A percentile compares a stretch with the other conserved stretches of the same genome.
phyloP scores from a whole-genome alignment of 2,329 filamentous ascomycete genomes.

The Chaetothyriales sp. region DNA sequence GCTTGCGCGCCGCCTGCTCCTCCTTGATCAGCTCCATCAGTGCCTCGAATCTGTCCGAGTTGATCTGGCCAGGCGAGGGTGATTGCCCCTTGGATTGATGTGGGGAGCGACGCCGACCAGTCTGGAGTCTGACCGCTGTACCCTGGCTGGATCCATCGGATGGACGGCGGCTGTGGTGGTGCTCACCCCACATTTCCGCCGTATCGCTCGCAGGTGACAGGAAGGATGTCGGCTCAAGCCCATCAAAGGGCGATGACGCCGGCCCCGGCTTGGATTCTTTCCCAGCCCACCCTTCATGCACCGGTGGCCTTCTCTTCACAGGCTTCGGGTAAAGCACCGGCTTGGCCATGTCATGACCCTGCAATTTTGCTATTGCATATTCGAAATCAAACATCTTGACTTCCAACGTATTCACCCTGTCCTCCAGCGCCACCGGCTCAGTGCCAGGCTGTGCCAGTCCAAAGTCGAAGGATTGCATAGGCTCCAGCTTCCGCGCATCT shows the following conservation, averaged over 20 bases:
- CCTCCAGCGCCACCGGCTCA: constrained; percentile 30
- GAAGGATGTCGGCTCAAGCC: constrained; percentile 10
- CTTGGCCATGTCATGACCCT: constrained; percentile 21
- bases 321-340: constrained; percentile 4
- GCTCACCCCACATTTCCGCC: not conserved
- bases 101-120: constrained; percentile 6
- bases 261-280: constrained; percentile 2
- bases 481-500: constrained; percentile 3
- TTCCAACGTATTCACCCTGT: constrained; percentile 36
- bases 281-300: not conserved
- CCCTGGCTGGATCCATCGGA: constrained; percentile 15
- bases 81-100: constrained; percentile 8
- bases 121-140: constrained; percentile 13
- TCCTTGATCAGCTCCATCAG: constrained; percentile 33
- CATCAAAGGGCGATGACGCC: constrained; percentile 3
- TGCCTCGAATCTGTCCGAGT: constrained; percentile 35
- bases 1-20: constrained; percentile 33
- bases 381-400: constrained; percentile 39
- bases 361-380: constrained; percentile 36
- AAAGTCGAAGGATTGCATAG: constrained; percentile 17
- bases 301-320: constrained; percentile 1
- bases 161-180: not conserved
- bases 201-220: constrained; percentile 7
- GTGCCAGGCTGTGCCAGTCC: constrained; percentile 20
- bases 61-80: constrained; percentile 11